Evolutionary conservation across 176 grass and related monocot species (phyloP).

Genomic region (bread wheat (Triticum aestivum)): DNA sequence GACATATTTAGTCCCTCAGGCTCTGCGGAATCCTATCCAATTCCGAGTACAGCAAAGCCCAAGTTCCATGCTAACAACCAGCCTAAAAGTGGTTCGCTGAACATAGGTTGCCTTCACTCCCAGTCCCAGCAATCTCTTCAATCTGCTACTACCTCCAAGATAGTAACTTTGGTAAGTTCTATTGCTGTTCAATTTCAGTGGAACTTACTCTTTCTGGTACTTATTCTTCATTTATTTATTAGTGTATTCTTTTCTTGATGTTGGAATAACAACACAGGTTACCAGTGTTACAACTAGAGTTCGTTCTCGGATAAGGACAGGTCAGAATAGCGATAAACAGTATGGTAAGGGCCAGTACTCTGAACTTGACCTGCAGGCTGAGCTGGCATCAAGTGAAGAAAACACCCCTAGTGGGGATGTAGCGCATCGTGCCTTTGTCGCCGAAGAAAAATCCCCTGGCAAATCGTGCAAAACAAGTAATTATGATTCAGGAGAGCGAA

Average conservation of each 20-base stretch:
- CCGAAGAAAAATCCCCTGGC: conserved; percentile 30
- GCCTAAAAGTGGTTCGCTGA: conserved; percentile 10
- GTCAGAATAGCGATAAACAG: conserved; percentile 30
- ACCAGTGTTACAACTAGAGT: conserved; percentile 81
- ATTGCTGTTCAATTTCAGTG: conserved; percentile 10
- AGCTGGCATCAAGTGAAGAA: conserved; percentile 46
- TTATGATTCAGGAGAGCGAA: conserved; percentile 60
- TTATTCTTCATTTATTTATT: conserved; percentile 35
- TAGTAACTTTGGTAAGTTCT: conserved; percentile 65
- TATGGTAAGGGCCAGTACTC: conserved; percentile 19
- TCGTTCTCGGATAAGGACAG: conserved; percentile 43
- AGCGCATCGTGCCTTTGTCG: not conserved
- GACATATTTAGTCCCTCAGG: conserved; percentile 35
- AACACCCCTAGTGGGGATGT: conserved; percentile 28
- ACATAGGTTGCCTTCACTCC: conserved; percentile 23
- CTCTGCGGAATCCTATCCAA: conserved; percentile 21
- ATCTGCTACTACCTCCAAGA: conserved; percentile 65
- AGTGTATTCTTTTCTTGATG: conserved; percentile 37
- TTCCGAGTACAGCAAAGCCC: conserved; percentile 1
- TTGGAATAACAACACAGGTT: conserved; percentile 65
- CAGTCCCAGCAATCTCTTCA: conserved; percentile 41
- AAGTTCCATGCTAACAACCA: conserved; percentile 6
- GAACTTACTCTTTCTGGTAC: not conserved
- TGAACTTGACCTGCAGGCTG: conserved; percentile 44
- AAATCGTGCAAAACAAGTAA: conserved; percentile 41